Percentiles rank a stretch among this genome's conserved stretches.
Conservation (phyloP, 768 basidiomycete genomes). For the Gloeophyllum trabeum region DNA sequence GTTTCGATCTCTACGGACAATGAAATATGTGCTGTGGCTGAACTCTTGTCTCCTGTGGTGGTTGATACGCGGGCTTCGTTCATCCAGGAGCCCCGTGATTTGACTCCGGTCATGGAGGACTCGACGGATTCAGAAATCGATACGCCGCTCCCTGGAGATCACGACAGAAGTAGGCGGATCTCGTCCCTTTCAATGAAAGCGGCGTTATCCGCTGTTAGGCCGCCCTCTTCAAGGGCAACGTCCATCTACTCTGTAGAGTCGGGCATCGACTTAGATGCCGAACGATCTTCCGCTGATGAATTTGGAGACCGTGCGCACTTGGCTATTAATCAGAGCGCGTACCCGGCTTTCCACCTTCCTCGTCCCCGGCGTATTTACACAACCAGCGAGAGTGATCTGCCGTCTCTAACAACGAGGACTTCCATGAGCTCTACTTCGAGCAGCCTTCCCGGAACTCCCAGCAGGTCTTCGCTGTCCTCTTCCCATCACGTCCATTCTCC, state of each 20-base stretch:
- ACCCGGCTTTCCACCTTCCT: conserved; percentile 21
- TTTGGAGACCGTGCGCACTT: too few species aligned
- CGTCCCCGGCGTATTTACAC: conserved; percentile 18
- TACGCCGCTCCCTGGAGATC: background rate
- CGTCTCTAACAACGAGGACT: conserved; percentile 28
- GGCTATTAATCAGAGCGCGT: too few species aligned
- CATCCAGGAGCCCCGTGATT: conserved; percentile 16
- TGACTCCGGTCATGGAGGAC: conserved; percentile 16
- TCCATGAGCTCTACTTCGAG: background rate
- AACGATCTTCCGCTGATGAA: too few species aligned
- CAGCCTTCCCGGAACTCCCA: background rate
- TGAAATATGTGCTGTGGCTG: conserved; percentile 40
- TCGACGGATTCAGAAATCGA: conserved; percentile 22
- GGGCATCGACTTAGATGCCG: too few species aligned
- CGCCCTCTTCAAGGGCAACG: background rate
- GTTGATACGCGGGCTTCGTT: conserved; percentile 11
- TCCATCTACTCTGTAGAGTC: background rate
- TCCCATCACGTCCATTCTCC: background rate
- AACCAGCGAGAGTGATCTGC: conserved; percentile 32
- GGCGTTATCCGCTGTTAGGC: background rate
- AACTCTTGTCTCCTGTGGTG: conserved; percentile 28
- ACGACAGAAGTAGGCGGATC: background rate
- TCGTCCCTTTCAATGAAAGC: background rate
- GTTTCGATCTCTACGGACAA: conserved; percentile 36
- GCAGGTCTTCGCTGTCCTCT: background rate